Evolutionary conservation across 1,284 basidiomycete species (phyloP), one percentile per base, ranked within the genome.

Genomic region (Leccinum fuscescens): DNA sequence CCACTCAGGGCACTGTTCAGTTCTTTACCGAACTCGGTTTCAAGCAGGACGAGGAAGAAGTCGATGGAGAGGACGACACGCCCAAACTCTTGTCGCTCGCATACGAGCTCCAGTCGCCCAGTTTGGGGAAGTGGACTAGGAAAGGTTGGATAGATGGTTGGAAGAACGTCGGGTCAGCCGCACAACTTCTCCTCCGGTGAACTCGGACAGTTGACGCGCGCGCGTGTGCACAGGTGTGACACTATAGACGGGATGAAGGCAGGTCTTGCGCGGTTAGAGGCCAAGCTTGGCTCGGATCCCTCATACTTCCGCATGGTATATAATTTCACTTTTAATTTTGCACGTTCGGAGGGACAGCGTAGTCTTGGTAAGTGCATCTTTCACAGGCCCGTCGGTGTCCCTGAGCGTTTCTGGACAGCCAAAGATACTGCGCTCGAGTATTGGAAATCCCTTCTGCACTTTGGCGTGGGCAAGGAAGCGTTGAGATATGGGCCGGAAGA

Each of bases 221-320:
- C 48, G 46, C 12, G 22, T 12, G n/a, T 39, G 37, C 42, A 29
- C 69, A 93, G 92, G 35, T 84, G 84, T 66, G 94, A 96, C 73
- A 82, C 86, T 12, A 79, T 94, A 63, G 74, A 81, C 2, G 79
- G 76, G 8, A 93, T 96, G 86, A 84, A 85, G 69, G 68, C 72
- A 2, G 75, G 83, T 15, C 77, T 96, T 14, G 72, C 79, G 1
- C 78, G 76, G 33, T 76, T 96, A 59, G 81, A 88, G 46, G 75
- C 80, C 54, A 85, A 85, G 69, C 84, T 96, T 46, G 82, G 80
- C 24, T 78, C 81, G 6, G 88, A 96, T 69, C 79, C 86, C 0
- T 78, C 74, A 0, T 94, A 94, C 76, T 98, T 96, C 78, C 85
- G 84, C 64, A 86, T 87, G 64, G 93, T 98, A 9, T 99, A 98